These are phyloP conservation scores for Sclerotinia subarctica DNA, from an alignment of 2,329 filamentous ascomycete species.

Conservation along the genomic window DNA sequence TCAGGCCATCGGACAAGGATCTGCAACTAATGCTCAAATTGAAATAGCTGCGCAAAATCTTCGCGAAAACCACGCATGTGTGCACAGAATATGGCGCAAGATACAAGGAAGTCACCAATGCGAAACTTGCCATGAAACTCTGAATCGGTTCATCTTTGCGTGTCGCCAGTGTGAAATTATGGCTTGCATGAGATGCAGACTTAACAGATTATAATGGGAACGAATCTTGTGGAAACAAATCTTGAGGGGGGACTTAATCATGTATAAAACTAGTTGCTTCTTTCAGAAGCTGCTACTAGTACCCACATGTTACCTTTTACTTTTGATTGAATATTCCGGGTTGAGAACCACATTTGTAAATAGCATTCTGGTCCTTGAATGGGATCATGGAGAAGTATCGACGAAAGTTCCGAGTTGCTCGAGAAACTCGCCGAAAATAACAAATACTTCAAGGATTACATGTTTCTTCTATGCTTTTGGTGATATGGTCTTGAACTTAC, in stretches of 20 bases:
- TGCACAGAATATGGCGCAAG: conserved; percentile 40
- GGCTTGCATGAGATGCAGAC: conserved; percentile 47
- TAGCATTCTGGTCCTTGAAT: neutral
- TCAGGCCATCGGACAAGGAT: neutral
- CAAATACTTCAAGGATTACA: neutral
- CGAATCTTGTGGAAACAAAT: neutral
- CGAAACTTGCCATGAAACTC: conserved; percentile 42
- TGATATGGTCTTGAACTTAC: neutral
- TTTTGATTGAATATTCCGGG: too few species aligned
- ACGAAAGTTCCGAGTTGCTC: neutral
- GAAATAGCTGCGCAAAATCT: conserved; percentile 31
- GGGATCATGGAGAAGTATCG: neutral
- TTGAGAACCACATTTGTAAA: neutral
- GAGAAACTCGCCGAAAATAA: neutral
- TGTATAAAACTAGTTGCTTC: neutral
- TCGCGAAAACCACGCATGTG: conserved; percentile 43
- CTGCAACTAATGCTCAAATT: conserved; percentile 39
- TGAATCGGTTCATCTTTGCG: conserved; percentile 45
- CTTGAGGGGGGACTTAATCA: neutral
- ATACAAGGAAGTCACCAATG: conserved; percentile 41
- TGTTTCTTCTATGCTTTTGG: neutral
- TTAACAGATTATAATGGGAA: conserved; percentile 40
- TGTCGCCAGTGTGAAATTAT: conserved; percentile 45
- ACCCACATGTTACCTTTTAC: neutral
- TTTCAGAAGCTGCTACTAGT: neutral